Base-by-base conservation (phyloP, 2,329 filamentous ascomycete genomes). In the Fusarium decemcellulare region DNA sequence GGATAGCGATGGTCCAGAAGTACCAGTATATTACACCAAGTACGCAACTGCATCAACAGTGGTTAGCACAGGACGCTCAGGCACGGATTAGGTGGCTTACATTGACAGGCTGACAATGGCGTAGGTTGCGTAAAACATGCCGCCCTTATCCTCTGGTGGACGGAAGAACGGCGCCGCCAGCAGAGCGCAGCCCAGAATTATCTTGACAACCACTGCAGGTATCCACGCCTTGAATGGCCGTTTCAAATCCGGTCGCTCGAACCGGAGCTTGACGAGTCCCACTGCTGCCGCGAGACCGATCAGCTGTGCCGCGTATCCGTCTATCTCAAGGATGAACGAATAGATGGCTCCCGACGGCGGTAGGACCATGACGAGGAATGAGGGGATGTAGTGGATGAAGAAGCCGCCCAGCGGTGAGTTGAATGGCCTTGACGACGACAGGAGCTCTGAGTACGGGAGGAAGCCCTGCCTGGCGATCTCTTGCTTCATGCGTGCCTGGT, bases 401-500 rank as follows among this genome's bases (percentile, higher is more conserved):
- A 94, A 83, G 0, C 91, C 91, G 0, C 91, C 91, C 2, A 92
- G 77, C 0, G 92, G 91, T 0, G 91, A 88, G 42, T 86, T 85
- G 70, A 92, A 93, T 0, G 91, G 92, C 23, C 84, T 85, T 0
- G 90, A 91, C 0, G 90, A 91, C 0, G 91, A 88, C 1, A 93
- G 80, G 1, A 87, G 65, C 8, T 81, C 81, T 0, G 90, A 85
- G 60, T 86, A 92, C 0, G 92, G 91, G 0, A 94, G 82, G 60
- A 93, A 89, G 0, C 92, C 91, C 72, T 92, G 90, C 16, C 90
- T 84, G 3, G 91, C 91, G 57, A 93, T 89, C 75, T 93, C 91
- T 74, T 93, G 91, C 70, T 93, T 93, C 3, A 92, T 79, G 3
- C 91, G 87, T 6, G 90, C 87, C 89, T 92, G 61, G 16, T 1